Evolutionary conservation across 805 yeast species (phyloP).

Genomic region (Schizosaccharomyces japonicus): DNA sequence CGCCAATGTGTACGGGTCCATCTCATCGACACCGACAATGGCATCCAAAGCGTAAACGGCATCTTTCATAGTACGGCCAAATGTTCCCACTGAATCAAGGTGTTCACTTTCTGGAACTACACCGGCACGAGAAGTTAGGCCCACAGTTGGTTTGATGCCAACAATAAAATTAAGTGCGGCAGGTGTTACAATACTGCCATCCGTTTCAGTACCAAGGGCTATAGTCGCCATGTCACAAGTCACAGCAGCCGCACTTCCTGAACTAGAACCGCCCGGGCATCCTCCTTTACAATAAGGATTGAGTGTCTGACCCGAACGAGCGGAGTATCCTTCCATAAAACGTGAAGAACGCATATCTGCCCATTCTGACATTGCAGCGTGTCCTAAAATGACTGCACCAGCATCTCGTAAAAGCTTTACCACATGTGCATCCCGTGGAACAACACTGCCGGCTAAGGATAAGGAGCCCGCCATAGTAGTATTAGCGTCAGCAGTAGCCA

Average conservation of each 20-base stretch:
- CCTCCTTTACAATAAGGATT: neutral
- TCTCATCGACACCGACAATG: neutral
- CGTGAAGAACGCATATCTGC: neutral
- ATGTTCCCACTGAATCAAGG: neutral
- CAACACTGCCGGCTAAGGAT: neutral
- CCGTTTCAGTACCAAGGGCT: neutral
- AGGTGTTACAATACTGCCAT: neutral
- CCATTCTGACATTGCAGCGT: neutral
- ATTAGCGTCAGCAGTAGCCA: neutral
- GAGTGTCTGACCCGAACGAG: neutral
- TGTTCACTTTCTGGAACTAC: neutral
- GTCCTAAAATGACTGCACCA: neutral
- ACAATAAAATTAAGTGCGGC: neutral
- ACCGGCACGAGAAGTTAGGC: neutral
- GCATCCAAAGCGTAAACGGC: neutral
- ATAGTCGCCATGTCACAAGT: neutral
- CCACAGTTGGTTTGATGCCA: neutral
- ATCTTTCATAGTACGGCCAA: neutral
- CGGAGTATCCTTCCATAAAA: neutral
- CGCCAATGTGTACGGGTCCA: neutral
- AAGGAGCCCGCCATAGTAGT: neutral
- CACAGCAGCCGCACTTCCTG: neutral
- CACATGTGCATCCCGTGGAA: neutral
- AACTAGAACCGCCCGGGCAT: neutral
- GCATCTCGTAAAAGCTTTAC: neutral